These are phyloP conservation scores for Chlamydomonas sp. DNA, from an alignment of 139 green algal species.

Conservation along the genomic window DNA sequence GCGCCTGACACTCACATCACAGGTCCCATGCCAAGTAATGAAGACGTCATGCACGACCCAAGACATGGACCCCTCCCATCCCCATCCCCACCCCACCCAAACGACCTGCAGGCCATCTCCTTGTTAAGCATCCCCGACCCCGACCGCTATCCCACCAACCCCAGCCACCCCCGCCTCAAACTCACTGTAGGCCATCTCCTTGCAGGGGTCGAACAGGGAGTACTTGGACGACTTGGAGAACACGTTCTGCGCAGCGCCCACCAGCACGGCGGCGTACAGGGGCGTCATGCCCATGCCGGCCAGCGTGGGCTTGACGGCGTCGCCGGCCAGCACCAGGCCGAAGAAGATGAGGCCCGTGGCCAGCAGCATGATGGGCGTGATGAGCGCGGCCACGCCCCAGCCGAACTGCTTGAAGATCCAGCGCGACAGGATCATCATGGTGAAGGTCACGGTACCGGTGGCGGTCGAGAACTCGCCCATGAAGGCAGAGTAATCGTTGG, in stretches of 20 bases:
- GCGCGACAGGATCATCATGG: constrained; percentile 96
- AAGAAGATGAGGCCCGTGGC: constrained; percentile 97
- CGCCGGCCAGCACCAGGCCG: constrained; percentile 89
- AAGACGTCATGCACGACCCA: neutral
- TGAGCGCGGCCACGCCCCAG: constrained; percentile 95
- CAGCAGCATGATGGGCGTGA: constrained; percentile 97
- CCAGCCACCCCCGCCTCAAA: too few relatives aligned
- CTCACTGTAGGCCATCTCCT: constrained; percentile 98
- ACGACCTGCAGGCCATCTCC: constrained; percentile 99
- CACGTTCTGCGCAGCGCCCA: constrained; percentile 98
- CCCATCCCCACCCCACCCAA: too few relatives aligned
- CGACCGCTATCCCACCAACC: too few relatives aligned
- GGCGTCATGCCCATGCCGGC: constrained; percentile 90
- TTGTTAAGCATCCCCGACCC: too few relatives aligned
- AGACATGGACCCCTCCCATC: neutral
- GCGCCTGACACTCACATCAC: too few relatives aligned
- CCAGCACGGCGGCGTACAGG: constrained; percentile 94
- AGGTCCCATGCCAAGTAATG: neutral
- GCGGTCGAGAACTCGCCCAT: constrained; percentile 92
- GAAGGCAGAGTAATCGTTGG: constrained; percentile 95
- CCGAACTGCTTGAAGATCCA: constrained; percentile 97
- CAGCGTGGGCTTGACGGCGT: constrained; percentile 81
- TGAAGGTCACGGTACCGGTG: constrained; percentile 93
- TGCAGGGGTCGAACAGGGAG: constrained; percentile 99
- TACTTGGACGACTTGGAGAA: constrained; percentile 99